phyloP scores from a whole-genome alignment of 1,284 basidiomycete genomes.

The Stereum hirsutum region DNA sequence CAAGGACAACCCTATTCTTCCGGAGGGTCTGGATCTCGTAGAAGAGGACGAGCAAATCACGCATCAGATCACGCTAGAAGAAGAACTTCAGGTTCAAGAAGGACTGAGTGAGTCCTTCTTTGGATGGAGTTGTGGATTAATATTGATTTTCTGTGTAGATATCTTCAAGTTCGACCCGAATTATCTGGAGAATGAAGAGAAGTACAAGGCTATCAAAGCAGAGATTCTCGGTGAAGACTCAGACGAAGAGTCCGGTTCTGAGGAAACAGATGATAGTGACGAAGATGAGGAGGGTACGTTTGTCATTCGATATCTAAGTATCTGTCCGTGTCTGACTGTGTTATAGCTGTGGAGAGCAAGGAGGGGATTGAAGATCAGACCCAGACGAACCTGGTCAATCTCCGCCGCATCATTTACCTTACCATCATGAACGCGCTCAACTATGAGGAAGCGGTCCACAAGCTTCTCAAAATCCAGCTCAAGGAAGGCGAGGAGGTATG shows the following conservation, averaged over 20 bases:
- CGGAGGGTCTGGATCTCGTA: slow-evolving; percentile 92
- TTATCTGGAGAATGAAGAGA: slow-evolving; percentile 88
- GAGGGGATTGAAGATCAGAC: slow-evolving; percentile 93
- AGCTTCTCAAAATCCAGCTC: slow-evolving; percentile 89
- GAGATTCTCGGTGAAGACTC: slow-evolving; percentile 92
- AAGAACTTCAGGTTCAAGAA: slow-evolving; percentile 90
- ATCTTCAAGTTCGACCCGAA: slow-evolving; percentile 94
- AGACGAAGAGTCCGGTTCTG: slow-evolving; percentile 51
- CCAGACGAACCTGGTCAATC: slow-evolving; percentile 92
- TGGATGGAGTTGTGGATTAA: not conserved
- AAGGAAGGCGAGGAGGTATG: slow-evolving; percentile 87
- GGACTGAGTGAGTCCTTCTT: slow-evolving; percentile 69
- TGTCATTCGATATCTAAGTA: slow-evolving; percentile 6
- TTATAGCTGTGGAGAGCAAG: slow-evolving; percentile 56
- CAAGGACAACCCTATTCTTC: slow-evolving; percentile 94
- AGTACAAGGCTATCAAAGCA: slow-evolving; percentile 84
- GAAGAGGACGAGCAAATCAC: slow-evolving; percentile 98
- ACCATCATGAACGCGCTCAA: slow-evolving; percentile 98
- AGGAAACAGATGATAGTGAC: slow-evolving; percentile 47
- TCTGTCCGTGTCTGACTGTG: slow-evolving; percentile 1
- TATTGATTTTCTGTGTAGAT: slow-evolving; percentile 38
- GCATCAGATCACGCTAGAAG: slow-evolving; percentile 87
- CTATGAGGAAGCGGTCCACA: slow-evolving; percentile 98
- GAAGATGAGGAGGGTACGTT: slow-evolving; percentile 45
- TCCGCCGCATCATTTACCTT: slow-evolving; percentile 90